Evolutionary conservation across 805 yeast species (phyloP), one percentile per base, ranked within the genome.

Genomic region (Pichia membranifaciens): DNA sequence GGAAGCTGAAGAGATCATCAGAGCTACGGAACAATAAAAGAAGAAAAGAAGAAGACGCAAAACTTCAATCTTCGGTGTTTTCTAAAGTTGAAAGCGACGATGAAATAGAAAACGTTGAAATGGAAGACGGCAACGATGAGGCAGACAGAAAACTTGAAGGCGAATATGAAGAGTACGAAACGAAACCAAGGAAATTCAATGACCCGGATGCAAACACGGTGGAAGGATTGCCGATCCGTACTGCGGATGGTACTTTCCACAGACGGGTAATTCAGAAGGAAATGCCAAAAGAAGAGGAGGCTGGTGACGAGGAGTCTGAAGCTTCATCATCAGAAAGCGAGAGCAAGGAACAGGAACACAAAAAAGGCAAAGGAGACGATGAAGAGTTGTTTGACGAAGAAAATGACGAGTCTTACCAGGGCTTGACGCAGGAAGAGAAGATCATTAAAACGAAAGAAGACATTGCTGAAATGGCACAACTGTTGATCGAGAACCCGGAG

Each of bases 401-500:
- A 20, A 62, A 58, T 16, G 69, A 65, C 17, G 65, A 55, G 8
- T 67, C 62, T 21, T 79, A 79, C 51, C 70, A 77, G 0, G 73
- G 69, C 6, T 58, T 75, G 13, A 57, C 76, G 0, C 78, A 79
- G 1, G 67, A 64, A 48, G 84, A 84, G 60, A 72, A 71, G 47
- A 69, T 87, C 22, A 55, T 73, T 6, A 74, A 77, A 48, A 70
- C 85, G 37, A 86, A 89, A 58, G 97, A 89, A 66, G 87, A 85
- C 47, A 77, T 93, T 37, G 96, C 98, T 0, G 80, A 76, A 17
- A 64, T 83, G 42, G 96, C 95, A 1, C 85, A 87, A 35, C 75
- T 76, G 37, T 67, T 91, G 32, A 80, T 80, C 57, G 95, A 89
- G 61, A 87, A 87, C 49, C 96, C 98, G 6, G 98, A 93, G 63